Evolutionary conservation across 306 rosid genomes (phyloP).

Genomic region (Neltuma alba): DNA sequence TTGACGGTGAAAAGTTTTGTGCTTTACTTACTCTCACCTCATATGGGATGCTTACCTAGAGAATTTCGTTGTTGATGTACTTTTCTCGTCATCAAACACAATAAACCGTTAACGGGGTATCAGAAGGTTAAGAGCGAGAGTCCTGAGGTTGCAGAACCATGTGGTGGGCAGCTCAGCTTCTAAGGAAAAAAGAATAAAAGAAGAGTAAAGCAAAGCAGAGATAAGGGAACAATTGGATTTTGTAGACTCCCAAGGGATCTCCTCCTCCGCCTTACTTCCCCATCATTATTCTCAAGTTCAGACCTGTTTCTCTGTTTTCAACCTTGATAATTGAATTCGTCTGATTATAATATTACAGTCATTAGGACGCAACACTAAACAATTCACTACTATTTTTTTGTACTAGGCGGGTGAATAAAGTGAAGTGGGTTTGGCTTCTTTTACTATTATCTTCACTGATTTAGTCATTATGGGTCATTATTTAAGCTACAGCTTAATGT

Average conservation of each 20-base stretch:
- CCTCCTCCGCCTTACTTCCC: constrained; percentile 61
- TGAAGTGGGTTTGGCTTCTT: neutral
- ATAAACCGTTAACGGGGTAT: constrained; percentile 59
- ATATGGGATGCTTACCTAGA: constrained; percentile 16
- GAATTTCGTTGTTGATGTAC: neutral
- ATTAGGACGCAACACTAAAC: neutral
- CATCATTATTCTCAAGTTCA: constrained; percentile 54
- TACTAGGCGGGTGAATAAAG: neutral
- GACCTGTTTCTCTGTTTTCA: constrained; percentile 18
- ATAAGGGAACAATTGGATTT: constrained; percentile 80
- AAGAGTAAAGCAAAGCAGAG: constrained; percentile 51
- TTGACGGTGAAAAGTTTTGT: constrained; percentile 33
- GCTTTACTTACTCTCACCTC: neutral
- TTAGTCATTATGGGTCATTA: neutral
- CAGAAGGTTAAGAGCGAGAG: constrained; percentile 20
- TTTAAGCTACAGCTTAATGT: neutral
- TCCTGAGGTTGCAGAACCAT: constrained; percentile 55
- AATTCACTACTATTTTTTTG: neutral
- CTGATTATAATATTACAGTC: constrained; percentile 32
- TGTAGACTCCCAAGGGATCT: constrained; percentile 96
- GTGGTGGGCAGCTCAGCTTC: constrained; percentile 81
- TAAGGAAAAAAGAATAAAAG: constrained; percentile 37
- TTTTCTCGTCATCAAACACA: constrained; percentile 1
- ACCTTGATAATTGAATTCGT: constrained; percentile 4
- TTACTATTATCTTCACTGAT: neutral